Evolutionary conservation across 495 filamentous ascomycete species (phyloP), one percentile per base, ranked within the genome.

Genomic region (Penicillium chermesinum): DNA sequence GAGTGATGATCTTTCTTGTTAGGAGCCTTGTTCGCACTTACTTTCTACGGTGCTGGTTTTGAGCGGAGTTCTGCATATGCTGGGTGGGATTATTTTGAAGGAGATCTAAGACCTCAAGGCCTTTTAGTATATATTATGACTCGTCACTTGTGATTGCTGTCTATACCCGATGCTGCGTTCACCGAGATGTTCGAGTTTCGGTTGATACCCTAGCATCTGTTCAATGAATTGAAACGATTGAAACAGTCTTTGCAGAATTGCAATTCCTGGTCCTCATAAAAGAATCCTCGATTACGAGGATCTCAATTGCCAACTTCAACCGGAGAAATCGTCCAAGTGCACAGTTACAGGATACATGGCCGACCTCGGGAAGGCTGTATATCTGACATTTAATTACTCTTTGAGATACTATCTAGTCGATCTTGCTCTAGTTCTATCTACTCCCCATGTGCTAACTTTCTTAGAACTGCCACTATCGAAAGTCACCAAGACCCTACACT

Each of bases 11-110:
- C 33, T 42, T 27, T 19, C 20, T 49, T 34, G 18, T 27, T 41
- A 46, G 39, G 39, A 8, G 32, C 20, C 15, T 37, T 46, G 16
- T 25, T 38, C 21, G 8, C 15, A 4, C 15, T 37, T 37, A 36
- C 6, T 38, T 20, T 18, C 18, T 44, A 46, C 48, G 51, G 33
- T 40, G 32, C 49, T 53, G 52, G 46, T 51, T 37, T 46, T 42
- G 40, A 27, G 30, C 38, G 56, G 56, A 41, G 52, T 55, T 58
- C 14, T 59, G 51, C 55, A 52, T 32, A 58, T 58, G 50, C 38
- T 21, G 38, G 42, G 22, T 46, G 42, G 39, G 39, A 37, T 14
- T 36, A 12, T 48, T 45, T 38, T 36, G 38, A 44, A 32, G 36
- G 27, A 19, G 16, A 25, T 42, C 37, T 30, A 44, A 36, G 20